phyloP scores from a whole-genome alignment of 257 asterid species.

The Nicotiana sylvestris region DNA sequence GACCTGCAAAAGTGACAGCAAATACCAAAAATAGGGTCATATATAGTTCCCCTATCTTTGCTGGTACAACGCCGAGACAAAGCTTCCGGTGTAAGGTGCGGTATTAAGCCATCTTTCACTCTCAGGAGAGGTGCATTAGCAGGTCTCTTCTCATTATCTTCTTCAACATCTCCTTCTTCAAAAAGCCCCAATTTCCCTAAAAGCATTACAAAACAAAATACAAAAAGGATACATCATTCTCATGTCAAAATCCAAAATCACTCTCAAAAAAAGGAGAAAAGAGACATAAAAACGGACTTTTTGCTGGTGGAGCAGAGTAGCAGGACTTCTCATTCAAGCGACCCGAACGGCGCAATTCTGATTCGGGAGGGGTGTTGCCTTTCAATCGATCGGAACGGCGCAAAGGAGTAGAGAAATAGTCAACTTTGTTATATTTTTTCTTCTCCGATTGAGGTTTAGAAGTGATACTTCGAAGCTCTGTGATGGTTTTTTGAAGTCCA shows the following conservation, averaged over 20 bases:
- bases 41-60: constrained; percentile 66
- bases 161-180: constrained; percentile 26
- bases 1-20: constrained; percentile 95
- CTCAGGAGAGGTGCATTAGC: constrained; percentile 25
- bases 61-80: constrained; percentile 52
- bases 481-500: constrained; percentile 11
- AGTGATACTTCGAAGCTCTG: constrained; percentile 8
- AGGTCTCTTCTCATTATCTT: constrained; percentile 22
- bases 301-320: constrained; percentile 8
- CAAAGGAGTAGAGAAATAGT: constrained; percentile 11
- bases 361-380: constrained; percentile 27
- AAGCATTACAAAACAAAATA: not conserved
- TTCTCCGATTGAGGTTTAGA: constrained; percentile 8
- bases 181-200: constrained; percentile 28
- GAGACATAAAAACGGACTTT: constrained; percentile 20
- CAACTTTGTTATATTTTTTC: constrained; percentile 13
- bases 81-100: constrained; percentile 37
- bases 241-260: not conserved
- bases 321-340: constrained; percentile 43
- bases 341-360: constrained; percentile 52
- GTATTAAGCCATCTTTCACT: constrained; percentile 21
- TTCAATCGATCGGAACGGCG: constrained; percentile 20
- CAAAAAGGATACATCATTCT: not conserved
- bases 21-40: constrained; percentile 68
- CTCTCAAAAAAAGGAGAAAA: not conserved